Evolutionary conservation across 441 rosid species (phyloP).

Genomic region (Capsella rubella): DNA sequence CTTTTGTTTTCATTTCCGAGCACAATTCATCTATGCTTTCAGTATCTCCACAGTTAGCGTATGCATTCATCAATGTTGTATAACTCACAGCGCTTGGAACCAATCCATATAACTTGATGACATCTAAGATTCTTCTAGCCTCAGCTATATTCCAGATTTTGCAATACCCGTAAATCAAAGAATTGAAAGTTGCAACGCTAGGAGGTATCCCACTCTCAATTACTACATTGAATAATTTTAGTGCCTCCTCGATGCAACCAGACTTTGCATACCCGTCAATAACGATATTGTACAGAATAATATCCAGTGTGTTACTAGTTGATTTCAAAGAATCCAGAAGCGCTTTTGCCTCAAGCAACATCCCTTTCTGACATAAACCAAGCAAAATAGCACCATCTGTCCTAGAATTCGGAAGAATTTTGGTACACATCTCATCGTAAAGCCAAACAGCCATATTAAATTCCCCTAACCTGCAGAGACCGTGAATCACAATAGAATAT

Average conservation of each 20-base stretch:
- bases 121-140: constrained; percentile 60
- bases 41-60: constrained; percentile 56
- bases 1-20: constrained; percentile 57
- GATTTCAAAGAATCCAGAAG: constrained; percentile 58
- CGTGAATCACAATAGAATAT: constrained; percentile 73
- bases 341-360: constrained; percentile 62
- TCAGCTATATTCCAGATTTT: constrained; percentile 51
- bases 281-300: constrained; percentile 69
- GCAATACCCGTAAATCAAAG: constrained; percentile 77
- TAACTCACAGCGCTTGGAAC: constrained; percentile 69
- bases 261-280: constrained; percentile 68
- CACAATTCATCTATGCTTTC: constrained; percentile 49
- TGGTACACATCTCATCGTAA: constrained; percentile 56
- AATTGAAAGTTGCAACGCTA: constrained; percentile 69
- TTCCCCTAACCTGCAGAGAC: constrained; percentile 75
- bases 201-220: constrained; percentile 60
- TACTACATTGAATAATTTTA: constrained; percentile 50
- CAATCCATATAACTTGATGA: constrained; percentile 57
- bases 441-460: constrained; percentile 60
- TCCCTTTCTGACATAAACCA: constrained; percentile 62
- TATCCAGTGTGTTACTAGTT: constrained; percentile 46
- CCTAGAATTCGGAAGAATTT: constrained; percentile 56
- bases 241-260: constrained; percentile 60
- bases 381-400: constrained; percentile 56
- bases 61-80: constrained; percentile 79